Evolutionary conservation across 306 rosid genomes (phyloP).

Genomic region (Acacia confusa): DNA sequence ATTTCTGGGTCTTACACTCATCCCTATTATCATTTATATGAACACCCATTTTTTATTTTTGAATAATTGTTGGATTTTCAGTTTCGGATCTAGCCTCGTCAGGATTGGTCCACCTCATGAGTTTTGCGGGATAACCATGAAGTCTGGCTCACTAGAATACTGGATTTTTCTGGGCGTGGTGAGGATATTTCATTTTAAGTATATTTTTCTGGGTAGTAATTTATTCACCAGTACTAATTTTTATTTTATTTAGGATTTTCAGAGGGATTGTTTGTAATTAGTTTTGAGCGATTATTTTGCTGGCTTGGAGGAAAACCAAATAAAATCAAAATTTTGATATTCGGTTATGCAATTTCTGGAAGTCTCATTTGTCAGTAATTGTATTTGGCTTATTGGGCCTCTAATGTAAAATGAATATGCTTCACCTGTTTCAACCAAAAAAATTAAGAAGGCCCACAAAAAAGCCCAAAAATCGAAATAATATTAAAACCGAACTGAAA

Average conservation of each 20-base stretch:
- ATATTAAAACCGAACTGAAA: no score
- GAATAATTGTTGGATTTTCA: constrained; percentile 24
- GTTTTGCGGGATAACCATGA: constrained; percentile 44
- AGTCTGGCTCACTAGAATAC: constrained; percentile 65
- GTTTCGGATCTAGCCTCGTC: constrained; percentile 13
- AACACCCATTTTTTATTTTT: constrained; percentile 35
- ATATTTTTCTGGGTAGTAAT: background rate
- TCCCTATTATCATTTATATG: constrained; percentile 29
- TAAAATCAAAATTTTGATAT: no score
- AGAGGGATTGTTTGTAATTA: background rate
- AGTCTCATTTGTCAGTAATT: no score
- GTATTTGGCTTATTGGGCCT: no score
- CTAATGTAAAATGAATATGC: no score
- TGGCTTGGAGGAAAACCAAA: no score
- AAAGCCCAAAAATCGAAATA: no score
- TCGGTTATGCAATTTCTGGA: no score
- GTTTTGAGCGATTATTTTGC: background rate
- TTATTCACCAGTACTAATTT: background rate
- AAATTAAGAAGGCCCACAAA: no score
- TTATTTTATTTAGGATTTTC: no score
- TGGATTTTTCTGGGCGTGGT: constrained; percentile 56
- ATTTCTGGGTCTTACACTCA: background rate
- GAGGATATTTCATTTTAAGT: background rate
- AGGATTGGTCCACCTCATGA: constrained; percentile 7
- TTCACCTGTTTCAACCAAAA: no score